Evolutionary conservation across 1,139 yeast genomes (phyloP).

Genomic region (Diutina neorugosa): DNA sequence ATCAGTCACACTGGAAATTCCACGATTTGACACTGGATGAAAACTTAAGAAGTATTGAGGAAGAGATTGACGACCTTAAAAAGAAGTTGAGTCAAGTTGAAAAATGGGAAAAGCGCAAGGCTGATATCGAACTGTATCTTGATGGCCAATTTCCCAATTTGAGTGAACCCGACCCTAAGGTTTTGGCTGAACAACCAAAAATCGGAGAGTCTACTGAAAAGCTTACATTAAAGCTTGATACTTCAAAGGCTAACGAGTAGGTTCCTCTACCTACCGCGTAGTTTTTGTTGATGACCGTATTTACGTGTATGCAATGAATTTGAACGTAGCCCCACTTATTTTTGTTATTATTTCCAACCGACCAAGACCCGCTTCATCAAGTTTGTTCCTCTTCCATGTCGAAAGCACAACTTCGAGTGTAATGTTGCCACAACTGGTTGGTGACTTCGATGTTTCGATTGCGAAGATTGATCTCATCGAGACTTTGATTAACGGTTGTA

Average conservation of each 20-base stretch:
- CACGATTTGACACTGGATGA: slow-evolving; percentile 46
- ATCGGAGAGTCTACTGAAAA: not conserved
- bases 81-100: slow-evolving; percentile 40
- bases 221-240: not conserved
- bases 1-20: slow-evolving; percentile 29
- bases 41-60: slow-evolving; percentile 48
- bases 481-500: slow-evolving; percentile 44
- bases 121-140: slow-evolving; percentile 28
- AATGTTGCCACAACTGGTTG: slow-evolving; percentile 75
- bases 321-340: not conserved
- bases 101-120: slow-evolving; percentile 39
- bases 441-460: slow-evolving; percentile 64
- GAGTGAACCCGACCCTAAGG: not conserved
- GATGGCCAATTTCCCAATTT: slow-evolving; percentile 17
- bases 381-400: not conserved
- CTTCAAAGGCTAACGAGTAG: not conserved
- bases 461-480: slow-evolving; percentile 51
- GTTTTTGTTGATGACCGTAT: not conserved
- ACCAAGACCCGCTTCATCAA: not conserved
- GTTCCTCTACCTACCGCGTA: not conserved
- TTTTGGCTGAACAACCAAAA: not conserved
- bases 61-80: slow-evolving; percentile 52
- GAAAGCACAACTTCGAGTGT: slow-evolving; percentile 27
- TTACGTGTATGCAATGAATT: not conserved
- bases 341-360: not conserved